These are phyloP conservation scores for Claviceps monticola DNA, from an alignment of 2,329 filamentous ascomycete species.

Conservation along the genomic window DNA sequence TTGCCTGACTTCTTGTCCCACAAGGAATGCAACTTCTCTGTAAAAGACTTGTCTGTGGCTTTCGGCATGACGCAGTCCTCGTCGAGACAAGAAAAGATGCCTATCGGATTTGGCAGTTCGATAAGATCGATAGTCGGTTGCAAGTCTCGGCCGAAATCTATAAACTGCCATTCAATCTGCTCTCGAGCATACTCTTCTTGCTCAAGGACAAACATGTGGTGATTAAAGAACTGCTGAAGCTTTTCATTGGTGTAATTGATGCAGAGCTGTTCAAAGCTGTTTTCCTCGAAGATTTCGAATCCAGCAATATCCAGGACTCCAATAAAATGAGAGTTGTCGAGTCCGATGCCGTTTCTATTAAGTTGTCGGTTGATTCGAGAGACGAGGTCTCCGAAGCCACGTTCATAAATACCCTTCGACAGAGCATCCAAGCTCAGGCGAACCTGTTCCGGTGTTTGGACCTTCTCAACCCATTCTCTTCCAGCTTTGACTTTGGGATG, in stretches of 20 bases:
- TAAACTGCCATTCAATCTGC: conserved; percentile 99
- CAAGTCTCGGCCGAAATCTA: conserved; percentile 92
- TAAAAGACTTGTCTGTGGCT: conserved; percentile 91
- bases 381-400: conserved; percentile 86
- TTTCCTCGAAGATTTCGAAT: conserved; percentile 96
- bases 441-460: conserved; percentile 93
- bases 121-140: conserved; percentile 97
- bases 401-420: conserved; percentile 94
- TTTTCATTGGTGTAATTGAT: conserved; percentile 99
- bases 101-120: conserved; percentile 89
- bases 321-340: conserved; percentile 90
- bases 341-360: conserved; percentile 67
- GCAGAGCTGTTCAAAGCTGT: conserved; percentile 97
- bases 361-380: conserved; percentile 83
- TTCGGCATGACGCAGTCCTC: conserved; percentile 99
- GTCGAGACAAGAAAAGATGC: conserved; percentile 95
- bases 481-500: conserved; percentile 93
- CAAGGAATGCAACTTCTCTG: conserved; percentile 88
- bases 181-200: conserved; percentile 96
- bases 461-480: conserved; percentile 96
- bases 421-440: conserved; percentile 79
- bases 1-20: conserved; percentile 96
- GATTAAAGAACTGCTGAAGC: conserved; percentile 98
- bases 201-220: conserved; percentile 98
- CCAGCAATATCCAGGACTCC: conserved; percentile 97